Conservation (phyloP, 2,329 filamentous ascomycete species). For the Neospermospora avenae region DNA sequence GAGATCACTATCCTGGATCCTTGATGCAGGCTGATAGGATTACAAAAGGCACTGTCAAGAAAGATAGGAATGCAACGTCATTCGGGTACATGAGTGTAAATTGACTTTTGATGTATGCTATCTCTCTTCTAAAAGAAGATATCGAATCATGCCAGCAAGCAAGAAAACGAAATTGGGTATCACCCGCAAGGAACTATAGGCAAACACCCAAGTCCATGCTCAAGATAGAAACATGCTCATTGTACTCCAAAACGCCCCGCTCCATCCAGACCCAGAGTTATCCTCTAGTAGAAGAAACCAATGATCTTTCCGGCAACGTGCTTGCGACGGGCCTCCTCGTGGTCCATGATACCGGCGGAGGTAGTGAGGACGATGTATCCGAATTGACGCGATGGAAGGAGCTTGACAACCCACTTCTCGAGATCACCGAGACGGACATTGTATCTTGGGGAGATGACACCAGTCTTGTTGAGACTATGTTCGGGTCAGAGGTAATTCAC, state of each 20-base stretch:
- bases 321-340: slow-evolving; percentile 98
- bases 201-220: slow-evolving; percentile 15
- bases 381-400: slow-evolving; percentile 99
- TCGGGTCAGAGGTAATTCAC: slow-evolving; percentile 15
- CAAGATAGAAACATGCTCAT: slow-evolving; percentile 34
- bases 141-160: slow-evolving; percentile 24
- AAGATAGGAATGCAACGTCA: neutral
- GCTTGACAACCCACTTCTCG: slow-evolving; percentile 99
- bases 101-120: slow-evolving; percentile 36
- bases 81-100: slow-evolving; percentile 31
- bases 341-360: slow-evolving; percentile 99
- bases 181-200: slow-evolving; percentile 20
- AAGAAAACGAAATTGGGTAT: slow-evolving; percentile 32
- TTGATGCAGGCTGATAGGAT: neutral
- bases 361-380: slow-evolving; percentile 99
- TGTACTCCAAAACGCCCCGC: slow-evolving; percentile 29
- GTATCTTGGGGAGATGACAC: slow-evolving; percentile 99
- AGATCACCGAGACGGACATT: slow-evolving; percentile 97
- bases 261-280: slow-evolving; percentile 3
- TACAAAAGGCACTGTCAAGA: neutral
- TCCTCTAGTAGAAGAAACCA: slow-evolving; percentile 93
- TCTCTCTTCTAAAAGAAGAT: slow-evolving; percentile 29
- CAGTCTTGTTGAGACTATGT: slow-evolving; percentile 85
- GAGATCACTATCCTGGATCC: too few relatives aligned
- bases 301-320: slow-evolving; percentile 99